These are phyloP conservation scores for Elaeis guineensis DNA, from an alignment of 176 grass and related monocot species.

Conservation along the genomic window DNA sequence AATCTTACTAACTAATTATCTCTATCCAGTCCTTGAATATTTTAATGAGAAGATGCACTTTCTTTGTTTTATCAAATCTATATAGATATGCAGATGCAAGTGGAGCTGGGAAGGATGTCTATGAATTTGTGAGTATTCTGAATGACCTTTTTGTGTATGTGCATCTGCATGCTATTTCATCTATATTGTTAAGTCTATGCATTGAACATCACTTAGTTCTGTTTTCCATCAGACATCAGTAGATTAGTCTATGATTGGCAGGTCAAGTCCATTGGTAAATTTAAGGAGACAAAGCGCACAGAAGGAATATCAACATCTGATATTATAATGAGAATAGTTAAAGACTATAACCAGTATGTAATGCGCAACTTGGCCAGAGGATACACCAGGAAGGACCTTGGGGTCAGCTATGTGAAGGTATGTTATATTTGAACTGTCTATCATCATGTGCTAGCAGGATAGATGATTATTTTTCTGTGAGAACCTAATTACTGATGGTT, in stretches of 20 bases:
- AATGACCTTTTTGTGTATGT: background rate
- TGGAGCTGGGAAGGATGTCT: slow-evolving; percentile 87
- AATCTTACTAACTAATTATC: too few species aligned
- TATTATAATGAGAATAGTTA: slow-evolving; percentile 97
- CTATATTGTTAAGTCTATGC: too few species aligned
- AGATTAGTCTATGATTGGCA: slow-evolving; percentile 19
- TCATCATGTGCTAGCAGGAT: too few species aligned
- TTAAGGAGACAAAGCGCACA: slow-evolving; percentile 90
- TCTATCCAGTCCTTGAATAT: background rate
- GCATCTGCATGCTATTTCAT: too few species aligned
- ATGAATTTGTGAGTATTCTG: slow-evolving; percentile 67
- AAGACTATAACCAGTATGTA: slow-evolving; percentile 97
- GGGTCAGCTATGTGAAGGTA: slow-evolving; percentile 96
- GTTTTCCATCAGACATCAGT: too few species aligned
- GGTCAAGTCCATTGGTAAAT: slow-evolving; percentile 84
- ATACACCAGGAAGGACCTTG: slow-evolving; percentile 91
- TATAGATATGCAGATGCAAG: slow-evolving; percentile 94
- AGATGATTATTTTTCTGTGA: too few species aligned
- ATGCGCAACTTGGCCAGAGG: slow-evolving; percentile 94
- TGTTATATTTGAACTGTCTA: slow-evolving; percentile 9
- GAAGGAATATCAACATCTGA: slow-evolving; percentile 98
- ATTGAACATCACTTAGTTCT: too few species aligned
- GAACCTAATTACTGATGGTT: background rate
- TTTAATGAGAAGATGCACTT: background rate
- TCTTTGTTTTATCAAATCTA: slow-evolving; percentile 23